Percentiles rank a stretch among this genome's conserved stretches.
Evolutionary conservation across 208 protist genomes (phyloP).

Genomic region (Trypanosoma melophagium): DNA sequence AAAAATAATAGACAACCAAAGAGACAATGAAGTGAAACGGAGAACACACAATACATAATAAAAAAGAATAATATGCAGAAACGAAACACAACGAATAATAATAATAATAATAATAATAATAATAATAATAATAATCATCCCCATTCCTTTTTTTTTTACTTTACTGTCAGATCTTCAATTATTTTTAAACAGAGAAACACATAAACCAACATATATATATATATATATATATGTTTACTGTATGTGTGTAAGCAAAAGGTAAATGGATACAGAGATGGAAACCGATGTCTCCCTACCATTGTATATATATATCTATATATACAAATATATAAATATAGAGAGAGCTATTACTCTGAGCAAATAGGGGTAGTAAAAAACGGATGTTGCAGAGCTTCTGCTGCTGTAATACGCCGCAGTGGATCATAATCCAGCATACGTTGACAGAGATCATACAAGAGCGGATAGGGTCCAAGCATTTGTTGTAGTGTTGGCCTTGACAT

Average conservation of each 20-base stretch:
- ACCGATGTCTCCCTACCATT: no score
- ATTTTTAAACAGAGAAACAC: no score
- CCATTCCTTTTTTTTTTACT: no score
- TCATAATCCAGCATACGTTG: conserved; percentile 82
- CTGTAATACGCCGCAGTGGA: conserved; percentile 86
- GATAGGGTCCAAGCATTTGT: conserved; percentile 54
- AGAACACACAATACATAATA: no score
- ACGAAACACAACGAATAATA: background rate
- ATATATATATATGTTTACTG: no score
- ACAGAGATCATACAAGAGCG: conserved; percentile 58
- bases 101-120: background rate
- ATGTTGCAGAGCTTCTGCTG: conserved; percentile 83
- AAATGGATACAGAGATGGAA: no score
- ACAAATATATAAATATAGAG: background rate
- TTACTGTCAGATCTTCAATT: no score
- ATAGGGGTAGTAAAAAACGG: conserved; percentile 58
- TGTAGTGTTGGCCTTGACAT: conserved; percentile 48
- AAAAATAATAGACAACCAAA: no score
- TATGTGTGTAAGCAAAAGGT: no score
- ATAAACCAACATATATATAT: no score
- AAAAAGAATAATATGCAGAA: no score
- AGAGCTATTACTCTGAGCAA: background rate
- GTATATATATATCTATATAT: background rate
- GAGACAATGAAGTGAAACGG: no score
- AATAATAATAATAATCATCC: background rate